Evolutionary conservation across 1,284 basidiomycete species (phyloP), one percentile per base, ranked within the genome.

Genomic region (Apiotrichum montevideense): DNA sequence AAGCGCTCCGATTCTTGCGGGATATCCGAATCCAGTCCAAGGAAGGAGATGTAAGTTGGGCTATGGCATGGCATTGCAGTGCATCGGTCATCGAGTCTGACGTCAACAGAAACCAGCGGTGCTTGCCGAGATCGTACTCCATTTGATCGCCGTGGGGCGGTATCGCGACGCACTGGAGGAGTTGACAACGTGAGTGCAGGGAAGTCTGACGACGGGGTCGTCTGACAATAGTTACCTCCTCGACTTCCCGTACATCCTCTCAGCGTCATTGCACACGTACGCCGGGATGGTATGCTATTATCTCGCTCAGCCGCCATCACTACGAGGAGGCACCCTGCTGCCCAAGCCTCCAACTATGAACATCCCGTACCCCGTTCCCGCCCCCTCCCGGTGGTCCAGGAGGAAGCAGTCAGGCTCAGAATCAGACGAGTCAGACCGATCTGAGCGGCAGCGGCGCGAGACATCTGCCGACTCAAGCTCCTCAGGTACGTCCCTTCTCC

Each of bases 221-320:
- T 21, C 56, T 58, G 46, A 53, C 35, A n/a, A 8, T 63, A 93
- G 89, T 37, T 93, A 88, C 70, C 80, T 94, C 10, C 85, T 88
- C 0, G 87, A 87, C 1, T 86, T 87, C 70, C 91, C 91, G 0
- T 94, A 87, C 76, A 84, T 86, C 67, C 86, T 90, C 61, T 88
- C 89, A 58, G 81, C 86, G 2, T 77, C 84, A 2, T 78, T 94
- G 40, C 88, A 93, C 67, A 79, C 84, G 7, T 92, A 93, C 63
- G 90, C 90, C 3, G 91, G 88, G 3, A 74, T 93, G 58, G 75
- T 90, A 9, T 82, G 80, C 41, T 78, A 91, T 59, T 80, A 72
- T 52, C 68, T 79, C 29, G 76, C 78, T 6, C 77, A 78, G 57
- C 71, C 76, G 0, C 46, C 41, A 14, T 49, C 63, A 1, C 35